These are phyloP conservation scores for Lentinula edodes DNA, from an alignment of 768 basidiomycete genomes.

Conservation along the genomic window DNA sequence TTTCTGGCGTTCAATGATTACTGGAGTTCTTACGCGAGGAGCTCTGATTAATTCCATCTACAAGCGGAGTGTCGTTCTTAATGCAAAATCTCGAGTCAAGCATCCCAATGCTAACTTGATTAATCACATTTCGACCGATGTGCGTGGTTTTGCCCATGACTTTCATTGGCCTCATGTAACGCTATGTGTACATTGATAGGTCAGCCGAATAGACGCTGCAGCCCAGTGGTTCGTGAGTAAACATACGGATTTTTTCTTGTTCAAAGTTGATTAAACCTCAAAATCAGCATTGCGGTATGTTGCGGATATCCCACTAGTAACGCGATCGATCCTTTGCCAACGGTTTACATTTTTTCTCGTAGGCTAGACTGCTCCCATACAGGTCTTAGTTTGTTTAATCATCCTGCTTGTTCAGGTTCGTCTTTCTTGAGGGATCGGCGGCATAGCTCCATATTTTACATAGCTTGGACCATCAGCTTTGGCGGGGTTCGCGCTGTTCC, in stretches of 20 bases:
- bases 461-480: conserved; percentile 67
- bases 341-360: not conserved
- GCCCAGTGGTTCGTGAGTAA: conserved; percentile 69
- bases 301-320: not conserved
- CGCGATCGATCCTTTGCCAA: not conserved
- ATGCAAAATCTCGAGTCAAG: conserved; percentile 57
- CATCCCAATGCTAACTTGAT: conserved; percentile 57
- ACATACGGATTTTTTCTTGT: not conserved
- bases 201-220: conserved; percentile 52
- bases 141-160: conserved; percentile 23
- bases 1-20: conserved; percentile 66
- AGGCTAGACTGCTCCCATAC: conserved; percentile 69
- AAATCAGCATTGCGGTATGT: conserved; percentile 3
- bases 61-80: conserved; percentile 59
- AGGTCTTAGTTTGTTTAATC: conserved; percentile 53
- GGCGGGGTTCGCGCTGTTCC: conserved; percentile 63
- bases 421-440: conserved; percentile 3
- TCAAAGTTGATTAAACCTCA: not conserved
- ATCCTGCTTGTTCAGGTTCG: conserved; percentile 52
- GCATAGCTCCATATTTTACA: not conserved
- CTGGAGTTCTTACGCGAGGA: conserved; percentile 59
- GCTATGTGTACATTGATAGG: conserved; percentile 21
- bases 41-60: conserved; percentile 69
- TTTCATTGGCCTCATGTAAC: too few species aligned
- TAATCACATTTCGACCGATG: conserved; percentile 63